Evolutionary conservation across 257 asterid genomes (phyloP).

Genomic region (Penstemon newberryi): DNA sequence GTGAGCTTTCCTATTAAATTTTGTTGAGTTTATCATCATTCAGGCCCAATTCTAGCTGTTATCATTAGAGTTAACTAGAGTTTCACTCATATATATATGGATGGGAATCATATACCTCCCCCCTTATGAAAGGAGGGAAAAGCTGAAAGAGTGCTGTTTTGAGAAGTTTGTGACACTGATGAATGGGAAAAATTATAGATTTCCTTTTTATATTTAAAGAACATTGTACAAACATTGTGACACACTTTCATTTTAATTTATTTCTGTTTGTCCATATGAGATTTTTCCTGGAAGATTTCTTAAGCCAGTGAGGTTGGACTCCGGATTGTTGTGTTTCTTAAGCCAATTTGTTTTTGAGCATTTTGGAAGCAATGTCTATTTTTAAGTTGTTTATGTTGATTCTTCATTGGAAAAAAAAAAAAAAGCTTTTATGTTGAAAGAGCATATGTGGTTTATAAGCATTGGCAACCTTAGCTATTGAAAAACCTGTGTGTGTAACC

Average conservation of each 20-base stretch:
- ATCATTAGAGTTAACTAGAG: background rate
- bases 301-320: background rate
- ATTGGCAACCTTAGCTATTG: background rate
- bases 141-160: background rate
- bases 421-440: too few relatives aligned
- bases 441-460: background rate
- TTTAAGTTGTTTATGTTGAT: slow-evolving; percentile 18
- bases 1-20: slow-evolving; percentile 3
- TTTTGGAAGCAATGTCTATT: slow-evolving; percentile 17
- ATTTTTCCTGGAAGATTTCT: background rate
- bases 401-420: background rate
- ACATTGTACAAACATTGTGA: background rate
- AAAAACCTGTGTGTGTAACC: slow-evolving; percentile 1
- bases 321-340: background rate
- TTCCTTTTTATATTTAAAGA: slow-evolving; percentile 1
- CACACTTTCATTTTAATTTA: background rate
- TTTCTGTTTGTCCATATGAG: background rate
- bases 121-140: background rate
- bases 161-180: slow-evolving; percentile 1
- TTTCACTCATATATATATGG: background rate
- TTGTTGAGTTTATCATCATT: slow-evolving; percentile 9
- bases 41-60: background rate
- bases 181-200: background rate
- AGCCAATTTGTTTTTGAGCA: background rate
- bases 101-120: slow-evolving; percentile 9